Percentiles rank a stretch among this genome's conserved stretches.
phyloP scores from a whole-genome alignment of 1,284 basidiomycete genomes.

The Trichosporon sp. region DNA sequence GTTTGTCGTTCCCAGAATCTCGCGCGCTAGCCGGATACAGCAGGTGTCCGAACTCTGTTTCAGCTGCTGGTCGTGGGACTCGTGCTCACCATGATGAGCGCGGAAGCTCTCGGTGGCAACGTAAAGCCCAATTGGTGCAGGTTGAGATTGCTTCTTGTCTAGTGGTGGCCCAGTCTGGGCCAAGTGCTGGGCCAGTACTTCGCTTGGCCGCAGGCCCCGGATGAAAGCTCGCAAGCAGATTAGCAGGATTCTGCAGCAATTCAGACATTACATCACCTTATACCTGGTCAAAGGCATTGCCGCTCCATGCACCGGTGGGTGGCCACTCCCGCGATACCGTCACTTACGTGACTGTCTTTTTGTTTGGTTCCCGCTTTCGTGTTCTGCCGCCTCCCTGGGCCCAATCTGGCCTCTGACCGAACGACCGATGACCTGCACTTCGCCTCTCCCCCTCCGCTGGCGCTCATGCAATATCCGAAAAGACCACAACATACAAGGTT shows the following conservation, averaged over 20 bases:
- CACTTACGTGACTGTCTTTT: constrained; percentile 15
- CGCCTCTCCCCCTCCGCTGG: too few relatives aligned
- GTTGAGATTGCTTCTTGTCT: background rate
- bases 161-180: too few relatives aligned
- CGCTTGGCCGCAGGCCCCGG: too few relatives aligned
- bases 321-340: constrained; percentile 6
- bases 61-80: background rate
- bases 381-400: too few relatives aligned
- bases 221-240: background rate
- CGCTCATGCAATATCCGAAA: too few relatives aligned
- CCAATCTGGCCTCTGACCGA: too few relatives aligned
- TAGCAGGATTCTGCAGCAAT: background rate
- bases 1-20: background rate
- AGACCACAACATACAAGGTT: too few relatives aligned
- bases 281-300: too few relatives aligned
- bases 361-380: constrained; percentile 3
- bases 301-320: too few relatives aligned
- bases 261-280: background rate
- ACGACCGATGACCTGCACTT: too few relatives aligned
- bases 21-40: background rate
- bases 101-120: background rate
- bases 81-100: background rate
- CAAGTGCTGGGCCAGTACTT: background rate
- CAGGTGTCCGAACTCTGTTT: background rate
- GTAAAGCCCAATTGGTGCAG: background rate